phyloP scores from a whole-genome alignment of 257 asterid species.

The Primulina eburnea region DNA sequence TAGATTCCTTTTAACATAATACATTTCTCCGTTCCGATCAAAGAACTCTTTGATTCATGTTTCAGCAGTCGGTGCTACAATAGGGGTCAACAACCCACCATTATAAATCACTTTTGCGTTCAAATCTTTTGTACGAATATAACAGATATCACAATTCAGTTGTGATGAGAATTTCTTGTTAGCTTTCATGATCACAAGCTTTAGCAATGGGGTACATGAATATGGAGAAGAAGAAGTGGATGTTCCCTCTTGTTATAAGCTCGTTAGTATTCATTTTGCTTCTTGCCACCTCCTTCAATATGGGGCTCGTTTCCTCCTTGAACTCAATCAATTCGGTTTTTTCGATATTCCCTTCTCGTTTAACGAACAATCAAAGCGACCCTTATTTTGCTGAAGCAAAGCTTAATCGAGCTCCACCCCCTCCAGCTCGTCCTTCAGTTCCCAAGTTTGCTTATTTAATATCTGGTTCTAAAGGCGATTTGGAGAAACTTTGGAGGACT shows the following conservation, averaged over 20 bases:
- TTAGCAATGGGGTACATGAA: constrained; percentile 50
- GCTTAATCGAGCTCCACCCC: constrained; percentile 42
- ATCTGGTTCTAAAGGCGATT: constrained; percentile 85
- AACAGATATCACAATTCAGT: not conserved
- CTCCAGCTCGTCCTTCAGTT: constrained; percentile 48
- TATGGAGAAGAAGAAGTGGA: constrained; percentile 78
- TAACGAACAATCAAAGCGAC: constrained; percentile 30
- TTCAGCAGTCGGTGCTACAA: constrained; percentile 30
- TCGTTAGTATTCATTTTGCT: constrained; percentile 57
- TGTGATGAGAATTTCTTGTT: not conserved
- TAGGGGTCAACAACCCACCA: constrained; percentile 20
- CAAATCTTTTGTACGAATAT: not conserved
- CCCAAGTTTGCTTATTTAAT: constrained; percentile 85
- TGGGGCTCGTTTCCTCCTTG: constrained; percentile 63
- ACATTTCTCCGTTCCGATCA: constrained; percentile 26
- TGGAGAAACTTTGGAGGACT: constrained; percentile 87
- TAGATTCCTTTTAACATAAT: constrained; percentile 14
- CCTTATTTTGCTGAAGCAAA: constrained; percentile 45
- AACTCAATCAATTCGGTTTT: constrained; percentile 54
- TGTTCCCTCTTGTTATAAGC: constrained; percentile 64
- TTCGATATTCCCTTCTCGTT: constrained; percentile 50
- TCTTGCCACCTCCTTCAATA: constrained; percentile 61
- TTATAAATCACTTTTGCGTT: not conserved
- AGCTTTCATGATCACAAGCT: not conserved
- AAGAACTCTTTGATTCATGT: not conserved